phyloP scores from a whole-genome alignment of 1,139 yeast genomes.

The Zhuliangozyma blackwelliae region DNA sequence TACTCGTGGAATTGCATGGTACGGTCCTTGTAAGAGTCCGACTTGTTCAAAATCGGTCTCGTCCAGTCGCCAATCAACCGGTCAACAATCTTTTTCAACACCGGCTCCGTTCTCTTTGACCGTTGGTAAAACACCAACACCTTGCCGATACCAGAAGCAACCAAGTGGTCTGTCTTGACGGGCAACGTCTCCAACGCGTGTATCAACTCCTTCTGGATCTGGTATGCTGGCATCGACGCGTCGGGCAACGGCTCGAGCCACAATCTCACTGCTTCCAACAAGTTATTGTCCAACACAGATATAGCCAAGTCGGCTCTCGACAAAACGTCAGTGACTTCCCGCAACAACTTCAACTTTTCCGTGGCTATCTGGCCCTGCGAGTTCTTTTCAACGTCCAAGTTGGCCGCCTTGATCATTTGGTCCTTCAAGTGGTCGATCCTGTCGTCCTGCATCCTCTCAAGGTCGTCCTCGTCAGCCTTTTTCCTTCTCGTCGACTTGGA shows the following conservation, averaged over 20 bases:
- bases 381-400: slow-evolving; percentile 81
- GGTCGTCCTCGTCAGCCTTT: slow-evolving; percentile 81
- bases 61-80: slow-evolving; percentile 96
- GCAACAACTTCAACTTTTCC: slow-evolving; percentile 76
- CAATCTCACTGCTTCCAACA: slow-evolving; percentile 87
- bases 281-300: slow-evolving; percentile 88
- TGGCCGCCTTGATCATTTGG: slow-evolving; percentile 91
- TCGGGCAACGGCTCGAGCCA: slow-evolving; percentile 99
- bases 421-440: slow-evolving; percentile 76
- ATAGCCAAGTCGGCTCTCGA: slow-evolving; percentile 85
- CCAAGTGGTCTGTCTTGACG: slow-evolving; percentile 89
- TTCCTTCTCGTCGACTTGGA: slow-evolving; percentile 55
- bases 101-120: slow-evolving; percentile 83
- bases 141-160: slow-evolving; percentile 93
- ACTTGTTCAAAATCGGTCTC: slow-evolving; percentile 92
- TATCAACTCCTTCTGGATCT: slow-evolving; percentile 86
- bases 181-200: slow-evolving; percentile 73
- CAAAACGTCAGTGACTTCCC: slow-evolving; percentile 71
- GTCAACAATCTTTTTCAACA: slow-evolving; percentile 84
- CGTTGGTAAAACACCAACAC: slow-evolving; percentile 92
- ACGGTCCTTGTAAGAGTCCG: slow-evolving; percentile 91
- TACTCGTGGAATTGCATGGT: slow-evolving; percentile 67
- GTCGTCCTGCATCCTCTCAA: slow-evolving; percentile 94
- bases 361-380: slow-evolving; percentile 76
- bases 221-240: slow-evolving; percentile 94